phyloP scores from a whole-genome alignment of 306 rosid species.

The Vicia faba region DNA sequence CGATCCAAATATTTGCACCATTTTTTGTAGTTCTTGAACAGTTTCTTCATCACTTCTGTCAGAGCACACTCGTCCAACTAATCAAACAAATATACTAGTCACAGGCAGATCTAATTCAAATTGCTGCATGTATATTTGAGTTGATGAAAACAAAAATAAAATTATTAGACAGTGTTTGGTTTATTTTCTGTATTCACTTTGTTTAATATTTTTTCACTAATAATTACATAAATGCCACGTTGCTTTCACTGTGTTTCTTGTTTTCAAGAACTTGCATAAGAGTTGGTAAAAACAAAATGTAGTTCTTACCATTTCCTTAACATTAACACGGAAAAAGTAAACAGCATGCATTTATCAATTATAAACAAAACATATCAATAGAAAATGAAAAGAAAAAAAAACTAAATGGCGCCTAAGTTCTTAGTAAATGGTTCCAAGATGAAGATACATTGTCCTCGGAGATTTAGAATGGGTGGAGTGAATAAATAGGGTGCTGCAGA shows the following conservation, averaged over 20 bases:
- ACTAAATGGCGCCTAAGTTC: neutral
- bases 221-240: neutral
- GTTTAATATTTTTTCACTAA: neutral
- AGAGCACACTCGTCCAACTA: conserved; percentile 94
- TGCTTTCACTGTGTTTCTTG: conserved; percentile 10
- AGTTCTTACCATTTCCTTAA: conserved; percentile 21
- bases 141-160: conserved; percentile 5
- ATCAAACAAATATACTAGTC: conserved; percentile 42
- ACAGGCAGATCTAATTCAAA: conserved; percentile 28
- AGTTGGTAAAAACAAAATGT: neutral
- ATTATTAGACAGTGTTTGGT: neutral
- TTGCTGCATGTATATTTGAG: neutral
- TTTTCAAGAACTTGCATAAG: conserved; percentile 18
- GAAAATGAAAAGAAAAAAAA: neutral
- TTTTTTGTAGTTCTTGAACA: conserved; percentile 88
- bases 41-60: conserved; percentile 96
- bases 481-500: too few relatives aligned
- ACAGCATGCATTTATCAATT: neutral
- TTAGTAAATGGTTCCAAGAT: neutral
- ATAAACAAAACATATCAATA: neutral
- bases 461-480: too few relatives aligned
- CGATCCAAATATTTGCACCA: conserved; percentile 96
- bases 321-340: conserved; percentile 10
- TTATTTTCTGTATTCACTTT: conserved; percentile 16
- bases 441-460: too few relatives aligned